Evolutionary conservation across 2,329 filamentous ascomycete genomes (phyloP).

Genomic region (Trichophyton equinum): DNA sequence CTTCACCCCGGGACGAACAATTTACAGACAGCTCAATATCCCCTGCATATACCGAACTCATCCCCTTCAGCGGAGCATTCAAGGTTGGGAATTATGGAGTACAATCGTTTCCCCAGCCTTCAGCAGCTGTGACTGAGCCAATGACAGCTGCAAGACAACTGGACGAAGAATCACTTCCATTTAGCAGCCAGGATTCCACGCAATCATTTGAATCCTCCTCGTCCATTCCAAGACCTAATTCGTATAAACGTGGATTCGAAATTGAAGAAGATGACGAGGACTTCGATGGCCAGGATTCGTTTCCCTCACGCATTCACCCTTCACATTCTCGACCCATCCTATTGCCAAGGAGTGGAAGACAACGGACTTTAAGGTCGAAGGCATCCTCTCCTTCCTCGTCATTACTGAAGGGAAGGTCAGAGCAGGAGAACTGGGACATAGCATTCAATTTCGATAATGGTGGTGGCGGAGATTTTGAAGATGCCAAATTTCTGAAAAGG

Average conservation of each 20-base stretch:
- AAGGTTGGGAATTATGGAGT: slow-evolving; percentile 57
- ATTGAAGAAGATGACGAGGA: slow-evolving; percentile 28
- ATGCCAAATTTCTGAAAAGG: slow-evolving; percentile 33
- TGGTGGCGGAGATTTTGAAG: slow-evolving; percentile 30
- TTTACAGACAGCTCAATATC: slow-evolving; percentile 11
- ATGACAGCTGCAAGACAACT: slow-evolving; percentile 20
- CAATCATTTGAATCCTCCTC: slow-evolving; percentile 15
- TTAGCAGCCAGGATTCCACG: slow-evolving; percentile 29
- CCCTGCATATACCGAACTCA: slow-evolving; percentile 45
- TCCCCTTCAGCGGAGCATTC: slow-evolving; percentile 70
- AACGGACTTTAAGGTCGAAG: slow-evolving; percentile 11
- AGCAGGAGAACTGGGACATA: slow-evolving; percentile 11
- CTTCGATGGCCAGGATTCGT: slow-evolving; percentile 20
- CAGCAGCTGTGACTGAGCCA: slow-evolving; percentile 18
- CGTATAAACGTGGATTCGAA: slow-evolving; percentile 26
- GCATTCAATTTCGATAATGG: slow-evolving; percentile 10
- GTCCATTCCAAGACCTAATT: slow-evolving; percentile 20
- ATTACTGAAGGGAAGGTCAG: slow-evolving; percentile 12
- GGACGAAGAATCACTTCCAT: slow-evolving; percentile 28
- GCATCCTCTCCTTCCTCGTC: slow-evolving; percentile 11
- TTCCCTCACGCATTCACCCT: slow-evolving; percentile 4
- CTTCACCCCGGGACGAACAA: slow-evolving; percentile 2
- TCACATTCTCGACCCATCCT: slow-evolving; percentile 20
- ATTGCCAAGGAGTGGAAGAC: slow-evolving; percentile 22
- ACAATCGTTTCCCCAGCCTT: slow-evolving; percentile 38